Conservation (phyloP, 495 filamentous ascomycete genomes). For the Talaromyces adpressus region DNA sequence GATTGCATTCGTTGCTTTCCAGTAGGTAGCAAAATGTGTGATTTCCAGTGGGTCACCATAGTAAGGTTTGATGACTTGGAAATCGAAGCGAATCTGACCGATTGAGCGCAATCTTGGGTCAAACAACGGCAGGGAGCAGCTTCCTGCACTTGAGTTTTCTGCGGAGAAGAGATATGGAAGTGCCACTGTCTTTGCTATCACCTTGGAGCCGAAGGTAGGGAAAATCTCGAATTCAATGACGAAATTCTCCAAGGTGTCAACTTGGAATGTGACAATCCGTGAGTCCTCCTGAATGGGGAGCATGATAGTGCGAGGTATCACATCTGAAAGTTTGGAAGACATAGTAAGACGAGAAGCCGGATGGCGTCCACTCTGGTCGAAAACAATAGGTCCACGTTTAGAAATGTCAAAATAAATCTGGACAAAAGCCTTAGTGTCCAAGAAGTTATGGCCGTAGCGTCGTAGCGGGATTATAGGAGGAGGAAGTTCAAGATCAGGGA, state of each 20-base stretch:
- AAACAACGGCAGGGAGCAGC: slow-evolving; percentile 80
- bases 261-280: slow-evolving; percentile 86
- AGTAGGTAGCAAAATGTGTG: slow-evolving; percentile 96
- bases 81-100: slow-evolving; percentile 87
- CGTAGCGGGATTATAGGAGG: slow-evolving; percentile 93
- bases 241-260: slow-evolving; percentile 87
- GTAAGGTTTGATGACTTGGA: slow-evolving; percentile 95
- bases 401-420: slow-evolving; percentile 78
- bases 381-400: slow-evolving; percentile 64
- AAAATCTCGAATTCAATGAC: slow-evolving; percentile 96
- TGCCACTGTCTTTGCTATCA: slow-evolving; percentile 91
- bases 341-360: slow-evolving; percentile 93
- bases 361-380: slow-evolving; percentile 93
- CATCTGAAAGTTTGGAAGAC: slow-evolving; percentile 88
- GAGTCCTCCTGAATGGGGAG: slow-evolving; percentile 95
- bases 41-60: slow-evolving; percentile 91
- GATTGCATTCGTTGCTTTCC: slow-evolving; percentile 93
- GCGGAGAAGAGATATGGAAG: slow-evolving; percentile 78
- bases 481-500: slow-evolving; percentile 85
- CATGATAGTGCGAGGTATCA: slow-evolving; percentile 91
- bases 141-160: slow-evolving; percentile 65
- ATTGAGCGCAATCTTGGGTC: slow-evolving; percentile 90
- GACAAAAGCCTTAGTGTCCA: slow-evolving; percentile 93
- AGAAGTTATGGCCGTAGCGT: slow-evolving; percentile 95
- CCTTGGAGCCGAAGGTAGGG: slow-evolving; percentile 92